Conservation (phyloP, 768 basidiomycete species). For the Daedaleopsis sinensis region DNA sequence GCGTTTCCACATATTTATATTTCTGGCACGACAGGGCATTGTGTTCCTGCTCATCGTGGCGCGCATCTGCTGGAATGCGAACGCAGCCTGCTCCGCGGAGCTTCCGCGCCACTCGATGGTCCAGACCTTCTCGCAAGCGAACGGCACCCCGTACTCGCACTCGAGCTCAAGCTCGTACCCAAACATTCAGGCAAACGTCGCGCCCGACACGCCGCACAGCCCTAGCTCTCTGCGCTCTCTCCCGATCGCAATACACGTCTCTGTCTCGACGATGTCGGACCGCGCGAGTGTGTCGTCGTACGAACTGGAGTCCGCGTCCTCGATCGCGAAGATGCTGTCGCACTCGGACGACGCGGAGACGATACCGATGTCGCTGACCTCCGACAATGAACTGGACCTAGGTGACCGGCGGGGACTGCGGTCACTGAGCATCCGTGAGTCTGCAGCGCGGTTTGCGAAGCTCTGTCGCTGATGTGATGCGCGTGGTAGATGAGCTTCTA, state of each 20-base stretch:
- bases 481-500: too few species aligned
- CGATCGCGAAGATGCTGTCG: background rate
- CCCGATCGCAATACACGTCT: slow-evolving; percentile 16
- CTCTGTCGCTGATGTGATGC: too few species aligned
- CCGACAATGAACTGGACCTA: too few species aligned
- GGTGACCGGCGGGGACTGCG: too few species aligned
- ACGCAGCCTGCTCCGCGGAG: background rate
- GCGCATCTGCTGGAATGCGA: background rate
- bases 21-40: background rate
- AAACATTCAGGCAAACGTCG: background rate
- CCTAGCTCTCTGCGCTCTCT: background rate
- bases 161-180: too few species aligned
- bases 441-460: too few species aligned
- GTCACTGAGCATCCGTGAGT: too few species aligned
- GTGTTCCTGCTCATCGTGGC: background rate
- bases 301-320: background rate
- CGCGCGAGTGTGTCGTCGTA: background rate
- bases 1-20: background rate
- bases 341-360: background rate
- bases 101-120: background rate
- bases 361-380: too few species aligned
- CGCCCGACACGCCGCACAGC: background rate
- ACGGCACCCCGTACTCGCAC: background rate
- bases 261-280: slow-evolving; percentile 16
- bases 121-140: background rate